phyloP scores from a whole-genome alignment of 495 filamentous ascomycete genomes.

The Xylaria curta region DNA sequence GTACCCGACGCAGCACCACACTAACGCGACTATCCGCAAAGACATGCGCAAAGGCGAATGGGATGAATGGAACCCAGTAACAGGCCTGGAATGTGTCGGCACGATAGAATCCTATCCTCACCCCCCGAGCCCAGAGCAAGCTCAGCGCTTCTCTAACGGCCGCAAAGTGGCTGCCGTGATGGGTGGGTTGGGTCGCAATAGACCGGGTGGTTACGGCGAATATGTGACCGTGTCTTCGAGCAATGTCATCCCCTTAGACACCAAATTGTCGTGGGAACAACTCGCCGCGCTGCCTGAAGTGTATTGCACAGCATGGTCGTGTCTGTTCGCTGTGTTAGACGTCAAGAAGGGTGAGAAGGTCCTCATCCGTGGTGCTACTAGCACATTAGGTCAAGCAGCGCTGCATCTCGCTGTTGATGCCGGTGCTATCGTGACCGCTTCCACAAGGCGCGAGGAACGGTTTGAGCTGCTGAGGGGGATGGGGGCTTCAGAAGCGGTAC shows the following conservation, averaged over 20 bases:
- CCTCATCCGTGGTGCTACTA: constrained; percentile 53
- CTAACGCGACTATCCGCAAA: constrained; percentile 1
- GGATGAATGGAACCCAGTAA: constrained; percentile 53
- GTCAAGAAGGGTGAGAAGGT: constrained; percentile 43
- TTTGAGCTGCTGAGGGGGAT: constrained; percentile 38
- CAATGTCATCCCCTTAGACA: constrained; percentile 47
- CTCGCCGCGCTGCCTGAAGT: constrained; percentile 53
- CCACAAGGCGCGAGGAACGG: constrained; percentile 43
- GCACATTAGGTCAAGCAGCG: constrained; percentile 53
- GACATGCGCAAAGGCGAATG: constrained; percentile 60
- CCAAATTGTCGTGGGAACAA: constrained; percentile 45
- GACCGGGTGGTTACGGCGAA: constrained; percentile 51
- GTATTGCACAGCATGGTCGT: constrained; percentile 54
- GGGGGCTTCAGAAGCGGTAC: constrained; percentile 41
- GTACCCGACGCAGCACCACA: background rate
- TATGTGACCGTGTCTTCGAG: constrained; percentile 42
- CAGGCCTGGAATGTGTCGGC: constrained; percentile 56
- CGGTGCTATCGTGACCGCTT: constrained; percentile 50
- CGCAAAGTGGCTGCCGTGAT: constrained; percentile 49
- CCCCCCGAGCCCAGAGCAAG: constrained; percentile 2
- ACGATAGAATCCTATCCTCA: constrained; percentile 40
- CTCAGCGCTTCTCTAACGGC: constrained; percentile 42
- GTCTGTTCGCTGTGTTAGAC: constrained; percentile 48
- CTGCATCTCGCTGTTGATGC: constrained; percentile 51
- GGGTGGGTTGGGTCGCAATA: constrained; percentile 52